Evolutionary conservation across 805 yeast genomes (phyloP), one percentile per base, ranked within the genome.

Genomic region (Metschnikowia baotianmanensis): DNA sequence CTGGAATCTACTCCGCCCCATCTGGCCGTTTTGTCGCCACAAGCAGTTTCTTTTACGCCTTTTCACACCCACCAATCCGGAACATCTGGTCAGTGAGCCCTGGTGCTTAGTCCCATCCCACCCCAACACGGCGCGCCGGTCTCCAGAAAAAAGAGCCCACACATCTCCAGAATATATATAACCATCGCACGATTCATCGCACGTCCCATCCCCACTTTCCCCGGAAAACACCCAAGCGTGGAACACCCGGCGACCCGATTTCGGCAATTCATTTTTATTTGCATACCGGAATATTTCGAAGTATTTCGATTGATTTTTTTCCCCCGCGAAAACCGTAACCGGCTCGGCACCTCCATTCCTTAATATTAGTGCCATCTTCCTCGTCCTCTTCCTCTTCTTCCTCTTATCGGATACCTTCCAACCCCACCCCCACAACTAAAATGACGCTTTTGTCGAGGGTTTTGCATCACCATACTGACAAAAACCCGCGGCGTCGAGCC

Each of bases 371-470:
- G 30, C 30, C 9, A 26, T 3, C 28, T 13, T 17, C 32, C 16
- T 6, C 6, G 1, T 4, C 12, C 32, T 16, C 21, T 6, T 17
- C 18, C 24, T 30, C 13, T 15, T 13, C 16, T n/a, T 6, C 34
- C 24, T 20, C 24, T 5, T 12, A 23, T 9, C 12, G 23, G 10
- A 13, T 16, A 12, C 36, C n/a, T 16, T 9, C 13, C 19, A 16
- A 6, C 3, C 29, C 16, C 29, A 26, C 8, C 13, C n/a, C 17
- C 16, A n/a, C 29, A 8, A n/a, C 26, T 6, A 15, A 2, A 26
- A 56, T 55, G 59, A 42, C 57, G n/a, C 50, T 54, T 20, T 46
- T 57, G 26, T 56, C 59, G 8, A 47, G 59, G 13, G 59, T 55
- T 16, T 42, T 56, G 28, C 45, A 53, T 32, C 56, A 51, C 38